Percentiles rank a stretch among this genome's conserved stretches.
These are phyloP conservation scores for Haplosporangium gracile DNA, from an alignment of 192 early-diverging fungal species.

Conservation along the genomic window DNA sequence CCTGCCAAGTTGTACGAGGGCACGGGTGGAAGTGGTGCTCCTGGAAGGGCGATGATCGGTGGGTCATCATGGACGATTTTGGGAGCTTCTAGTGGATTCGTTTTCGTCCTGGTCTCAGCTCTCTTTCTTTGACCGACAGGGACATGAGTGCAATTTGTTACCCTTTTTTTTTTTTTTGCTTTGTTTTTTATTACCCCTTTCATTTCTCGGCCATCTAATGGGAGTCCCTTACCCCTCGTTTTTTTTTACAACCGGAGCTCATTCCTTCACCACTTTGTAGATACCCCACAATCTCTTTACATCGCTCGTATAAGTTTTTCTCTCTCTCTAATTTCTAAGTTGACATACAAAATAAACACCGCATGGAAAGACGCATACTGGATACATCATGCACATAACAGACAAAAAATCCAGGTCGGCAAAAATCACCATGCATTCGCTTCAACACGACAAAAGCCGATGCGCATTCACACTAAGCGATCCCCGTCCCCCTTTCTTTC, in stretches of 20 bases:
- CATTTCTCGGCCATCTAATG: not conserved
- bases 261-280: not conserved
- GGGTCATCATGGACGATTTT: not conserved
- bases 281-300: not conserved
- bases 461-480: too few relatives aligned
- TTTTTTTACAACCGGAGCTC: not conserved
- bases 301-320: too few relatives aligned
- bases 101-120: not conserved
- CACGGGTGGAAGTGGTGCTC: constrained; percentile 17
- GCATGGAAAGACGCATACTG: too few relatives aligned
- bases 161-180: not conserved
- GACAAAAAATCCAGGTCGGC: too few relatives aligned
- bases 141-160: not conserved
- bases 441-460: too few relatives aligned
- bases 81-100: not conserved
- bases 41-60: not conserved
- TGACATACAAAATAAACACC: too few relatives aligned
- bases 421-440: too few relatives aligned
- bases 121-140: not conserved
- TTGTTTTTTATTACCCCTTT: not conserved
- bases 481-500: too few relatives aligned
- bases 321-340: too few relatives aligned
- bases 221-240: not conserved
- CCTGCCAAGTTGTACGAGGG: constrained; percentile 46
- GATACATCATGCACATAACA: too few relatives aligned